phyloP scores from a whole-genome alignment of 345 rosid species.

The Bretschneidera sinensis region DNA sequence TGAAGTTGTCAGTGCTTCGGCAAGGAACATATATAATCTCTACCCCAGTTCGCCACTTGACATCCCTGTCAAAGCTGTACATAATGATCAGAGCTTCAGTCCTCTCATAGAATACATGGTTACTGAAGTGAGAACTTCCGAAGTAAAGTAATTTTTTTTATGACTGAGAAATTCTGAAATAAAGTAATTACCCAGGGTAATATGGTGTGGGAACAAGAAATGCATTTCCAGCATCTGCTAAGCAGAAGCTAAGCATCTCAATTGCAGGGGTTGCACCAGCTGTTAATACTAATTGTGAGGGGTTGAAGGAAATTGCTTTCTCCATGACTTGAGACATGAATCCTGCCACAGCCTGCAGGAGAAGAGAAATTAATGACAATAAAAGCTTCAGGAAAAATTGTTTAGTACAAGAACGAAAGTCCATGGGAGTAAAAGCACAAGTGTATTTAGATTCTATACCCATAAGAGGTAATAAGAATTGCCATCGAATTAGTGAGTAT shows the following conservation, averaged over 20 bases:
- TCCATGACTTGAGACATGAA: constrained; percentile 63
- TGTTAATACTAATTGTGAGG: constrained; percentile 59
- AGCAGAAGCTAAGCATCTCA: constrained; percentile 78
- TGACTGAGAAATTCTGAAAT: no score
- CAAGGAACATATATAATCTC: constrained; percentile 88
- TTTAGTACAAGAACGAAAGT: no score
- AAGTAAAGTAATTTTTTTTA: no score
- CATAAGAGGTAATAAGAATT: no score
- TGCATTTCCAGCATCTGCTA: constrained; percentile 94
- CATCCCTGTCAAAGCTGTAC: constrained; percentile 71
- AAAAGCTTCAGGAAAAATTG: neutral
- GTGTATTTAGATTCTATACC: no score
- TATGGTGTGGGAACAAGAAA: constrained; percentile 91
- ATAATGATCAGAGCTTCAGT: constrained; percentile 21
- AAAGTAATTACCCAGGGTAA: constrained; percentile 52
- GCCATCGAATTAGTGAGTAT: neutral
- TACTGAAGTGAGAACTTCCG: constrained; percentile 4
- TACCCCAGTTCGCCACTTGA: constrained; percentile 88
- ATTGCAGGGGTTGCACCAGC: constrained; percentile 73
- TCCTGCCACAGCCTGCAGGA: constrained; percentile 62
- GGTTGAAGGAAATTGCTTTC: constrained; percentile 52
- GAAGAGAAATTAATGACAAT: neutral
- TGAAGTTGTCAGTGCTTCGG: constrained; percentile 75
- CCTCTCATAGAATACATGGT: neutral
- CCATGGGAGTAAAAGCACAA: no score